phyloP scores from a whole-genome alignment of 371 early-diverging fungal species.

The Mortierella polycephala region DNA sequence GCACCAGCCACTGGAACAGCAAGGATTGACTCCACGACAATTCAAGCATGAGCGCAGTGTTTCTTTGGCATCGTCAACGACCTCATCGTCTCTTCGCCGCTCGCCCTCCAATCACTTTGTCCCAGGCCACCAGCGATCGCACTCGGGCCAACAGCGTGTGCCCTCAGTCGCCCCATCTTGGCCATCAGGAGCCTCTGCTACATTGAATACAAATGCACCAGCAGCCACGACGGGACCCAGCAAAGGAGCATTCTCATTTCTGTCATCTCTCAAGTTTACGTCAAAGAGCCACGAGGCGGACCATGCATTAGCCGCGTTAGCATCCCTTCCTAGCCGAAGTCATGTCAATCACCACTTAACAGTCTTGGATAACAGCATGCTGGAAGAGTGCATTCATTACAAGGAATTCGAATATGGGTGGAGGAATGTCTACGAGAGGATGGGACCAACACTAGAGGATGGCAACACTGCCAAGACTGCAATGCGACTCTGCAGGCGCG shows the following conservation, averaged over 20 bases:
- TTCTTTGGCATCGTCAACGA: slow-evolving; percentile 26
- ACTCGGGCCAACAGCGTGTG: slow-evolving; percentile 32
- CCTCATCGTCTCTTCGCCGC: slow-evolving; percentile 30
- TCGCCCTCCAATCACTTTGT: slow-evolving; percentile 7
- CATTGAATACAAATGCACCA: not conserved
- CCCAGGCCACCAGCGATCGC: slow-evolving; percentile 16
- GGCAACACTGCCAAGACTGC: slow-evolving; percentile 40
- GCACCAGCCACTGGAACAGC: slow-evolving; percentile 30
- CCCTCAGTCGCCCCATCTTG: slow-evolving; percentile 22
- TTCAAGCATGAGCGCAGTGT: slow-evolving; percentile 22
- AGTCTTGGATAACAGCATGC: slow-evolving; percentile 45
- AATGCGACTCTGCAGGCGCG: slow-evolving; percentile 47
- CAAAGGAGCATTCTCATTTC: slow-evolving; percentile 43
- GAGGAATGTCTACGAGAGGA: slow-evolving; percentile 45
- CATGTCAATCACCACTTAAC: slow-evolving; percentile 43
- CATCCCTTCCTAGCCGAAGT: slow-evolving; percentile 37
- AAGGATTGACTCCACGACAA: slow-evolving; percentile 10
- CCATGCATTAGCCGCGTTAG: not conserved
- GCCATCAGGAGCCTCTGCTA: slow-evolving; percentile 45
- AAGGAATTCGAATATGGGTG: slow-evolving; percentile 51
- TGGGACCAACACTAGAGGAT: slow-evolving; percentile 47
- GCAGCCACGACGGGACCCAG: slow-evolving; percentile 1
- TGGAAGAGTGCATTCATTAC: slow-evolving; percentile 42
- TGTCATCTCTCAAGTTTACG: slow-evolving; percentile 41
- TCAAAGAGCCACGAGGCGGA: slow-evolving; percentile 11